A percentile compares a stretch with the other conserved stretches of the same genome.
phyloP scores from a whole-genome alignment of 768 basidiomycete genomes.

The Rhizopogon vulgaris region DNA sequence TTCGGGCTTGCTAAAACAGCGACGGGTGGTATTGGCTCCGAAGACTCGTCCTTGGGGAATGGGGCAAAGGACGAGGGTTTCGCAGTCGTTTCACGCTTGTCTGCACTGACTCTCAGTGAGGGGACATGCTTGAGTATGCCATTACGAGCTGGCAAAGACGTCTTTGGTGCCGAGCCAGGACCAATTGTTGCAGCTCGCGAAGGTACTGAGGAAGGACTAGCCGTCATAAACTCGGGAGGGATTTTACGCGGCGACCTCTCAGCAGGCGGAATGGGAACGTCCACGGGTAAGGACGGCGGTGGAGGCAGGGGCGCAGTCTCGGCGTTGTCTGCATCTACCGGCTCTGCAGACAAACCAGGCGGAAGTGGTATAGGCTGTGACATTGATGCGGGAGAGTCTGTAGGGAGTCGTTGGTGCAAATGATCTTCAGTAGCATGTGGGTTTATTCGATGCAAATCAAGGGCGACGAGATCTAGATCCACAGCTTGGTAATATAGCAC shows the following conservation, averaged over 20 bases:
- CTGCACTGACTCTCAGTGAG: constrained; percentile 11
- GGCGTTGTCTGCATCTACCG: constrained; percentile 11
- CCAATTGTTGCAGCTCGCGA: constrained; percentile 7
- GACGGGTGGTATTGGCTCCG: constrained; percentile 19
- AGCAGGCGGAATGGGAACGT: constrained; percentile 6
- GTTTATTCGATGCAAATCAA: constrained; percentile 52
- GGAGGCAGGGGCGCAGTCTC: constrained; percentile 10
- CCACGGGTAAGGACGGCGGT: constrained; percentile 18
- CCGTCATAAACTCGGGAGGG: constrained; percentile 14
- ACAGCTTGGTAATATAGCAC: constrained; percentile 95
- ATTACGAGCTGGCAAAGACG: constrained; percentile 14
- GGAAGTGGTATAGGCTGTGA: constrained; percentile 24
- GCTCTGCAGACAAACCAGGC: constrained; percentile 30
- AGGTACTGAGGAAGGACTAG: constrained; percentile 7
- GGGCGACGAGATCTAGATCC: constrained; percentile 68
- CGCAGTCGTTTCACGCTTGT: constrained; percentile 13
- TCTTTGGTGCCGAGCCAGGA: constrained; percentile 11
- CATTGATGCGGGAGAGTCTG: constrained; percentile 20
- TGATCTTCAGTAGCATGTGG: constrained; percentile 15
- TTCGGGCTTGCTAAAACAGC: constrained; percentile 18
- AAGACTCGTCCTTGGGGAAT: constrained; percentile 13
- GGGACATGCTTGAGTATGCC: constrained; percentile 20
- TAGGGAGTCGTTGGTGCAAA: constrained; percentile 7
- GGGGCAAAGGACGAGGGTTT: constrained; percentile 12
- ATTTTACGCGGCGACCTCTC: constrained; percentile 20